phyloP scores from a whole-genome alignment of 2,329 filamentous ascomycete genomes.

The Aspergillus pseudotamarii region DNA sequence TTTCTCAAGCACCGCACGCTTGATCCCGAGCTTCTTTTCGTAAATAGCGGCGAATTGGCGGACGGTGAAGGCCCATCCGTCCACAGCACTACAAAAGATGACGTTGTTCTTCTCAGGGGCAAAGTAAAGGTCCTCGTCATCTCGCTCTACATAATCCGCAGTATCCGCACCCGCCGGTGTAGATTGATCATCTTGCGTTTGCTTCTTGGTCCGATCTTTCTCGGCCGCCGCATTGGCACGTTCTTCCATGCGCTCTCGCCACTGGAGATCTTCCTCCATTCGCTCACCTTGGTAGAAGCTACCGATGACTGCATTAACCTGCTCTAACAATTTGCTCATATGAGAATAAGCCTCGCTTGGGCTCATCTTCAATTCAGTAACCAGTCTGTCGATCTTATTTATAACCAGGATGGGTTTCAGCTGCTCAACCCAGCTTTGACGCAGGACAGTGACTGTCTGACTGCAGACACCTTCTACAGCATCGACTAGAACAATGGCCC shows the following conservation, averaged over 20 bases:
- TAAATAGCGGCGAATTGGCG: conserved; percentile 91
- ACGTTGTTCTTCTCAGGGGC: conserved; percentile 98
- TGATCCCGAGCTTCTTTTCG: conserved; percentile 96
- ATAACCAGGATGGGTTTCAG: conserved; percentile 92
- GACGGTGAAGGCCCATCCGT: conserved; percentile 98
- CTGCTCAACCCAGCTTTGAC: conserved; percentile 94
- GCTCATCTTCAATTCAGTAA: conserved; percentile 93
- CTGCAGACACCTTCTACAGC: conserved; percentile 98
- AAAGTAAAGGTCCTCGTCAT: conserved; percentile 97
- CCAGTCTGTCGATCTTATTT: conserved; percentile 95
- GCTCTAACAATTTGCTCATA: conserved; percentile 84
- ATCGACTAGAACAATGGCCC: conserved; percentile 90
- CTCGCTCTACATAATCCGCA: conserved; percentile 78
- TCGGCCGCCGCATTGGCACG: conserved; percentile 72
- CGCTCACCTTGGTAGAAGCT: conserved; percentile 97
- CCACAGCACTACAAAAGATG: conserved; percentile 95
- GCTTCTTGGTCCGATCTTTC: conserved; percentile 45
- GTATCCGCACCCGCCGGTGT: conserved; percentile 53
- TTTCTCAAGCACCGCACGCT: conserved; percentile 82
- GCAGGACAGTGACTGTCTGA: conserved; percentile 94
- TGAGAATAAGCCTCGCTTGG: conserved; percentile 87
- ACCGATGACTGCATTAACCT: conserved; percentile 95
- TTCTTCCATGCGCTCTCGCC: conserved; percentile 91
- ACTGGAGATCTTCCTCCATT: conserved; percentile 97
- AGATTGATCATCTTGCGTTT: conserved; percentile 47